Conservation (phyloP, 257 asterid genomes). For the Nicotiana undulata region DNA sequence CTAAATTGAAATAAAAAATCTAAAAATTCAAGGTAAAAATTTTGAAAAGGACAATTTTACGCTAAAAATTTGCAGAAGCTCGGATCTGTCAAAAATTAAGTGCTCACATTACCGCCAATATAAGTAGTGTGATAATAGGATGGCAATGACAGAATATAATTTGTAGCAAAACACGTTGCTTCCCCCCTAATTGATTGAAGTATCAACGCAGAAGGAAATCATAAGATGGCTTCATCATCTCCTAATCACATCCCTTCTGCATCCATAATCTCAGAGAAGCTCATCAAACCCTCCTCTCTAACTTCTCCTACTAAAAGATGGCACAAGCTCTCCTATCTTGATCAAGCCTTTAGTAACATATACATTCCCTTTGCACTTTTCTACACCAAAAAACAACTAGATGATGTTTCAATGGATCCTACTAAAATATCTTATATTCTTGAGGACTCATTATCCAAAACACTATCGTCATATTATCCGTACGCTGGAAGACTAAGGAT, state of each 20-base stretch:
- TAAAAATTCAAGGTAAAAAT: no score
- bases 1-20: no score
- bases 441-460: not conserved
- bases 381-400: not conserved
- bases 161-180: no score
- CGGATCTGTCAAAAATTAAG: no score
- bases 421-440: not conserved
- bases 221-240: not conserved
- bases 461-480: not conserved
- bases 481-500: slow-evolving; percentile 1
- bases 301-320: not conserved
- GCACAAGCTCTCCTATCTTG: not conserved
- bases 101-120: no score
- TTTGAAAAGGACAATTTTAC: no score
- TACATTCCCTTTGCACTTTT: not conserved
- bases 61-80: no score
- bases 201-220: no score
- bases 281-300: not conserved
- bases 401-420: not conserved
- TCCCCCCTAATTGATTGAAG: no score
- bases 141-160: no score
- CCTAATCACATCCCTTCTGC: not conserved
- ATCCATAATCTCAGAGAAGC: not conserved
- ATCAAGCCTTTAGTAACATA: not conserved
- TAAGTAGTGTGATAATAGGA: no score